Conservation (phyloP, 441 rosid species). For the Aquilaria agallochum region DNA sequence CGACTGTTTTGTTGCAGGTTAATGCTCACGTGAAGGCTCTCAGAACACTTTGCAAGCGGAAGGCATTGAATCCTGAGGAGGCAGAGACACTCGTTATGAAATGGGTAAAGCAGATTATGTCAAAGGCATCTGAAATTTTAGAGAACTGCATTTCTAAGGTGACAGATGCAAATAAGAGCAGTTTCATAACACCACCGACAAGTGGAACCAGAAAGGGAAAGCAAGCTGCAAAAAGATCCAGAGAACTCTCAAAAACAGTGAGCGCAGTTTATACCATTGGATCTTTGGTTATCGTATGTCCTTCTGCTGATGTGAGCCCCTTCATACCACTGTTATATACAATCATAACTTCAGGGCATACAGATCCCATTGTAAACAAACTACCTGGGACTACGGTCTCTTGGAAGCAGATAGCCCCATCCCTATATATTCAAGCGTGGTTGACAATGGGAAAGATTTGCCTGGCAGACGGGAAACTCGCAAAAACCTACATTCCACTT, state of each 20-base stretch:
- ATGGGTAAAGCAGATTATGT: constrained; percentile 68
- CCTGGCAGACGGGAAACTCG: constrained; percentile 85
- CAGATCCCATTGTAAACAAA: constrained; percentile 59
- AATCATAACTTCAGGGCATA: constrained; percentile 72
- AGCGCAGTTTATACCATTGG: constrained; percentile 80
- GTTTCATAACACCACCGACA: constrained; percentile 70
- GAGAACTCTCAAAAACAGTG: constrained; percentile 46
- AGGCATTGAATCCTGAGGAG: constrained; percentile 54
- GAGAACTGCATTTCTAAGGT: constrained; percentile 56
- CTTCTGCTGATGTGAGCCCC: constrained; percentile 62
- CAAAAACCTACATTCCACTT: constrained; percentile 85
- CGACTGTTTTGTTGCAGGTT: constrained; percentile 51
- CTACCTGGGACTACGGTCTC: constrained; percentile 52
- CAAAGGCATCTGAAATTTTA: constrained; percentile 55
- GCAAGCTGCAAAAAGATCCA: constrained; percentile 30
- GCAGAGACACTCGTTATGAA: constrained; percentile 63
- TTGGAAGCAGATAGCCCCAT: constrained; percentile 61
- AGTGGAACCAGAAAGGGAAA: constrained; percentile 47
- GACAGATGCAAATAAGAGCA: constrained; percentile 32
- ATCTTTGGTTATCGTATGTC: constrained; percentile 65
- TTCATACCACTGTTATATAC: constrained; percentile 67
- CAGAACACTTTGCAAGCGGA: constrained; percentile 77
- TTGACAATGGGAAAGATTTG: constrained; percentile 92
- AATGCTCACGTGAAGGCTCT: constrained; percentile 93
- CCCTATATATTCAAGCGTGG: constrained; percentile 87